Base-by-base conservation (phyloP, 2,329 filamentous ascomycete genomes). In the Plectosphaerella plurivora region DNA sequence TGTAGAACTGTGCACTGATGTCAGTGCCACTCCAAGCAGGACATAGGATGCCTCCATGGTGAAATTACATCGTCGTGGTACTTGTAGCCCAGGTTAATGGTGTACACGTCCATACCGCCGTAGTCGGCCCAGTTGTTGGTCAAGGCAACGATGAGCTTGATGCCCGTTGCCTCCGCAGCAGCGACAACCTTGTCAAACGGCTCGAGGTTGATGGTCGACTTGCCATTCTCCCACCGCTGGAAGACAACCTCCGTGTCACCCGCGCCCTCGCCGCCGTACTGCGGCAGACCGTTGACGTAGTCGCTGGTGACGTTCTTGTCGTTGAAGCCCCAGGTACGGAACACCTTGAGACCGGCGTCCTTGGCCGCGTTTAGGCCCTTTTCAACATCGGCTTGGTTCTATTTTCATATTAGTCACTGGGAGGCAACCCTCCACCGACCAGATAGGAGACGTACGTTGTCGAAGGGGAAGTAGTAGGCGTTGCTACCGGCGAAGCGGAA, bases 281-380 rank as follows among this genome's bases (percentile, higher is more conserved):
- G 63, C 1, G 79, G 78, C 7, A 82, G 63, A 7, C 77, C 77
- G 47, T 49, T 49, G 18, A 65, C 56, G 15, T 67, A 63, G 25
- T 68, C 60, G 52, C 72, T 75, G 0, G 77, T 80, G 22, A 65
- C 67, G 60, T 82, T 82, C 61, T 75, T 77, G 63, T 82, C 78
- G 59, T 81, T 79, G 69, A 81, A 82, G n/a, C 77, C 78, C 79
- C 78, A 82, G 9, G 78, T 81, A 28, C 78, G 74, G 61, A 82
- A 74, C 5, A 82, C 78, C 49, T 71, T 77, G 20, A 80, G 63
- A 2, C 76, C 76, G 7, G 76, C 76, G 5, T 72, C 66, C 57
- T 73, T 73, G 47, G 73, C 76, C 18, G 73, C 76, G 7, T 58
- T 66, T 50, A 79, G 61, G 18, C 75, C 76, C 33, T 68, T 67